Conservation (phyloP, 176 grass and related monocot species). For the Poa annua region DNA sequence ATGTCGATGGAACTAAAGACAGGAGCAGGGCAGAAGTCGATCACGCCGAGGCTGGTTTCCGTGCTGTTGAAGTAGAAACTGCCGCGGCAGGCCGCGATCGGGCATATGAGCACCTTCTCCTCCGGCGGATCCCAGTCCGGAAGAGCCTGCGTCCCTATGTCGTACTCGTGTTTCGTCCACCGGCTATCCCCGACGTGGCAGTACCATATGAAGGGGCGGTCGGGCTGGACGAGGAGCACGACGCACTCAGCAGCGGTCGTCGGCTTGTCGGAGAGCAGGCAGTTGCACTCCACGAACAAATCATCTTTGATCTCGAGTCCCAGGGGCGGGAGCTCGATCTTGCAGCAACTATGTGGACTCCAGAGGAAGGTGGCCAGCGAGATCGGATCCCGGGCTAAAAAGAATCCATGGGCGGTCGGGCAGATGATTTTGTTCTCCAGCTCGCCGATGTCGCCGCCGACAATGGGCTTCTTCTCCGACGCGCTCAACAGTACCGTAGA, state of each 20-base stretch:
- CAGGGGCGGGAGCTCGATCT: neutral
- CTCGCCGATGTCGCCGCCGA: neutral
- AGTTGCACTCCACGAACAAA: neutral
- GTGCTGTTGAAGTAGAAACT: neutral
- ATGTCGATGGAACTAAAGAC: neutral
- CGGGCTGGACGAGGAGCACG: neutral
- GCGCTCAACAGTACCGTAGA: neutral
- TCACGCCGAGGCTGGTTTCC: neutral
- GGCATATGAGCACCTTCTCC: conserved; percentile 2
- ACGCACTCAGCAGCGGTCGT: neutral
- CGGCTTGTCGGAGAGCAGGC: neutral
- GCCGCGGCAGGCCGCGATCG: neutral
- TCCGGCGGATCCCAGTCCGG: neutral
- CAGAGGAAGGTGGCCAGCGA: neutral
- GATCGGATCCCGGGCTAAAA: neutral
- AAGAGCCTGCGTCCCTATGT: neutral
- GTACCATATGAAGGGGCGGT: neutral
- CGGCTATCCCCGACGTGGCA: neutral
- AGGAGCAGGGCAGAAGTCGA: neutral
- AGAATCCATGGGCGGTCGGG: neutral
- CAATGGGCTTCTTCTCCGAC: no score
- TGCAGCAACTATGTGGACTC: neutral
- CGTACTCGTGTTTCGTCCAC: neutral
- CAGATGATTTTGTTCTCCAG: neutral
- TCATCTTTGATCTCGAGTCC: neutral